A percentile compares a stretch with the other conserved stretches of the same genome.
Evolutionary conservation across 208 protist species (phyloP).

Genomic region (Tritrichomonas foetus): DNA sequence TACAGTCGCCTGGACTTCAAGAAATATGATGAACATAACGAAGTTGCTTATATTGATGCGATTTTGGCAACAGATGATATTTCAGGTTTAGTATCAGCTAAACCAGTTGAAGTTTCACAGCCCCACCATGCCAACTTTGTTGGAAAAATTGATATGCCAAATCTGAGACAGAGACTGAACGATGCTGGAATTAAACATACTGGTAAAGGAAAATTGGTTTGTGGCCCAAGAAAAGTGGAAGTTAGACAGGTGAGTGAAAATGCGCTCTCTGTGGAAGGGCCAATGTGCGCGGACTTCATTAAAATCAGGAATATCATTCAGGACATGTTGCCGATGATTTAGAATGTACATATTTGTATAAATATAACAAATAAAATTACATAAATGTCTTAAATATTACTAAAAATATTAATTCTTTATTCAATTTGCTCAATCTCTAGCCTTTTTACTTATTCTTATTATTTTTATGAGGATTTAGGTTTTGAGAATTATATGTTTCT

Average conservation of each 20-base stretch:
- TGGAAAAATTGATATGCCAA: neutral
- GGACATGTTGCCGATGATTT: neutral
- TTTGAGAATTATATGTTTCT: too few species aligned
- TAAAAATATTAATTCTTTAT: too few species aligned
- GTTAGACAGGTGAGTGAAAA: conserved; percentile 11
- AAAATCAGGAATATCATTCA: neutral
- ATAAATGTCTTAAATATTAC: too few species aligned
- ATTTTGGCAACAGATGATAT: neutral
- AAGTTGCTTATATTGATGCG: conserved; percentile 7
- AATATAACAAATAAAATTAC: too few species aligned
- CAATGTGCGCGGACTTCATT: neutral
- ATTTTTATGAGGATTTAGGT: too few species aligned
- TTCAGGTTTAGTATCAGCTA: neutral
- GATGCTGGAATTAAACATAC: neutral
- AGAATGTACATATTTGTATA: too few species aligned
- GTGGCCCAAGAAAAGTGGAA: neutral
- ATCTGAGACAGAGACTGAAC: neutral
- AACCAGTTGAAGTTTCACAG: neutral
- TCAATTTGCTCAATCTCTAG: too few species aligned
- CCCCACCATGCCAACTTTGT: neutral
- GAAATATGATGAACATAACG: neutral
- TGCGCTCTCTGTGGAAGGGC: neutral
- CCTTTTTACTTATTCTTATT: too few species aligned
- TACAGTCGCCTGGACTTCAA: neutral
- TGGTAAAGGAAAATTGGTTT: neutral